Base-by-base conservation (phyloP, 306 rosid species). In the Ceratonia siliqua region DNA sequence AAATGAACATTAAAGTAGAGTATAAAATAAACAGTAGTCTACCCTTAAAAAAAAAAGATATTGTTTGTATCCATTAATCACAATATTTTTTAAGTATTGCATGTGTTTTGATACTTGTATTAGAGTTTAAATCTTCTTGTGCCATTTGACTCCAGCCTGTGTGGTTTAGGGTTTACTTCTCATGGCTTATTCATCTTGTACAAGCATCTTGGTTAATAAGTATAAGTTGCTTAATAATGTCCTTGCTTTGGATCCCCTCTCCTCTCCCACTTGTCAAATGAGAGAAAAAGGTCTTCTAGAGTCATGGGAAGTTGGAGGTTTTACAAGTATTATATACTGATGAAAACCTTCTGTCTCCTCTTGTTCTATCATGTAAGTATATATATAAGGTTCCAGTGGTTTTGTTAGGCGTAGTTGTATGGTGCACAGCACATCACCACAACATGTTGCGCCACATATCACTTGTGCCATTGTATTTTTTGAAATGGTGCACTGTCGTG, bases 81-180 rank as follows among this genome's bases (percentile, higher is more conserved):
- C 7, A 38, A 24, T n/a, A n/a, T 68, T 64, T 17, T 77, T 38
- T 24, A 21, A 43, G 42, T 24, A 43, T 28, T 7, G 5, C 22
- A 18, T 70, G 5, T 5, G 27, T 45, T 70, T 70, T 18, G 41
- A 46, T 53, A 7, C 24, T 27, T 15, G 14, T 6, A 10, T 48
- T 25, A 0, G 12, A 62, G 61, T 28, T 81, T 70, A 63, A 76
- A 55, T 33, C 30, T 72, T 39, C 43, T 72, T 53, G 28, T 63
- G 73, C 64, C 66, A 45, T 76, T 27, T 43, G 15, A 13, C 45
- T 77, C 30, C 28, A 48, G 52, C 59, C 42, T 46, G 63, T 52
- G 64, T 75, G 27, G 48, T 22, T n/a, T 53, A 11, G 70, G 48
- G 62, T 5, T 25, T 33, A 24, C 36, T 54, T 70, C 78, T 36